These are phyloP conservation scores for Aegle marmelos DNA, from an alignment of 345 rosid genomes.

Conservation along the genomic window DNA sequence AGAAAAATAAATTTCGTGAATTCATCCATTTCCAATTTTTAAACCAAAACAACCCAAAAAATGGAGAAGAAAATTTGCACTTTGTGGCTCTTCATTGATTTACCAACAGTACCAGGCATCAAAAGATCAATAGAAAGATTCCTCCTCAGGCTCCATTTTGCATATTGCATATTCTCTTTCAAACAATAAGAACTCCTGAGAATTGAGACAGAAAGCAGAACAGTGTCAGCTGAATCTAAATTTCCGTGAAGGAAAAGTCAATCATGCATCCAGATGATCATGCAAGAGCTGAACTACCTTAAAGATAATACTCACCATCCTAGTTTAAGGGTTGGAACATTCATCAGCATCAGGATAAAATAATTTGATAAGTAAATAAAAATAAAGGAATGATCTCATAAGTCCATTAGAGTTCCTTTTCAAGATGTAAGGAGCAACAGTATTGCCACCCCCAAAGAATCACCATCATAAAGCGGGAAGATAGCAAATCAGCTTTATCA, in stretches of 20 bases:
- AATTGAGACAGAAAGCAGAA: not conserved
- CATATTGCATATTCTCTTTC: constrained; percentile 80
- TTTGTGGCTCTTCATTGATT: not conserved
- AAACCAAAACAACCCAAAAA: not conserved
- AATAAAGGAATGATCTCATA: too few species aligned
- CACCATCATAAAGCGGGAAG: too few species aligned
- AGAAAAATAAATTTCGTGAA: not conserved
- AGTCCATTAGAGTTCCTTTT: too few species aligned
- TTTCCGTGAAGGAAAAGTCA: not conserved
- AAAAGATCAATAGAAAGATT: constrained; percentile 24
- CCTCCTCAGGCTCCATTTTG: constrained; percentile 75
- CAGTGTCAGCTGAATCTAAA: constrained; percentile 2
- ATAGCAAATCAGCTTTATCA: too few species aligned
- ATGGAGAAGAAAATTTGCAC: not conserved
- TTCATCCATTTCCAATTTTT: not conserved
- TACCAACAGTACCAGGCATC: not conserved
- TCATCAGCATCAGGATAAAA: too few species aligned
- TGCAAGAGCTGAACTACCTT: too few species aligned
- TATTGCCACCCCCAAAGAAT: too few species aligned
- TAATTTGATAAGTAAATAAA: too few species aligned
- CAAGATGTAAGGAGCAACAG: too few species aligned
- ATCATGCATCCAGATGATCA: not conserved
- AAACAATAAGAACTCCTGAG: constrained; percentile 78
- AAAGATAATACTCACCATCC: not conserved
- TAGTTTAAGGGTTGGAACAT: not conserved